A percentile compares a stretch with the other conserved stretches of the same genome.
phyloP scores from a whole-genome alignment of 2,329 filamentous ascomycete genomes.

The Colletotrichum paranaense region DNA sequence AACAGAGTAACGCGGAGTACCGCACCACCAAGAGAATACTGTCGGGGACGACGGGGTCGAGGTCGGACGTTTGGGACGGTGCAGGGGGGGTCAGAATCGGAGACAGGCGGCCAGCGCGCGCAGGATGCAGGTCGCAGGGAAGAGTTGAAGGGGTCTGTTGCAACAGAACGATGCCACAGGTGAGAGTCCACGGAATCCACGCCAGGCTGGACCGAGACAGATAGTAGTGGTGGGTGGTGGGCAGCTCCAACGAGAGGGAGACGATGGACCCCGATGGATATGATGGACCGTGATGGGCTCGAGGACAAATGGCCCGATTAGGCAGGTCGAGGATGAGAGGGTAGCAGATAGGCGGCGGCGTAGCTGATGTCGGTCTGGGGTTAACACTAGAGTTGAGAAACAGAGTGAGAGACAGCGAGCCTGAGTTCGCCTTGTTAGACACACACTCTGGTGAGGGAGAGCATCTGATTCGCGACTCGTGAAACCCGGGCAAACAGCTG shows the following conservation, averaged over 20 bases:
- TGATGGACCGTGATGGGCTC: conserved; percentile 24
- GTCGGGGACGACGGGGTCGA: background rate
- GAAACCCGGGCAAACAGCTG: background rate
- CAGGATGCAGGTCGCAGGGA: background rate
- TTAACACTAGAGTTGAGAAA: background rate
- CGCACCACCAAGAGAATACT: background rate
- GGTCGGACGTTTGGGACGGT: background rate
- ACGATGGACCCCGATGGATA: conserved; percentile 25
- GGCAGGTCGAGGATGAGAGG: conserved; percentile 31
- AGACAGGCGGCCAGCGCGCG: background rate
- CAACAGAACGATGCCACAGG: conserved; percentile 3
- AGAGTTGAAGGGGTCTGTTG: background rate
- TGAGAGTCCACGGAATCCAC: background rate
- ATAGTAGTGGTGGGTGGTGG: conserved; percentile 7
- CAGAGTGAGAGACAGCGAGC: background rate
- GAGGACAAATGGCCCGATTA: conserved; percentile 34
- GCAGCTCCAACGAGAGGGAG: conserved; percentile 10
- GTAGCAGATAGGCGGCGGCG: conserved; percentile 20
- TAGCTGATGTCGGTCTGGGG: conserved; percentile 11
- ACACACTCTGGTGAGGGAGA: background rate
- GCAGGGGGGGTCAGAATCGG: background rate
- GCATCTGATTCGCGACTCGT: conserved; percentile 13
- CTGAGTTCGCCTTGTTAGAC: background rate
- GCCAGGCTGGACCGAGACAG: conserved; percentile 26
- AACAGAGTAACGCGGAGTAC: background rate